Percentiles rank a stretch among this genome's conserved stretches.
phyloP scores from a whole-genome alignment of 768 basidiomycete genomes.

The Termitomyces eurrhizus region DNA sequence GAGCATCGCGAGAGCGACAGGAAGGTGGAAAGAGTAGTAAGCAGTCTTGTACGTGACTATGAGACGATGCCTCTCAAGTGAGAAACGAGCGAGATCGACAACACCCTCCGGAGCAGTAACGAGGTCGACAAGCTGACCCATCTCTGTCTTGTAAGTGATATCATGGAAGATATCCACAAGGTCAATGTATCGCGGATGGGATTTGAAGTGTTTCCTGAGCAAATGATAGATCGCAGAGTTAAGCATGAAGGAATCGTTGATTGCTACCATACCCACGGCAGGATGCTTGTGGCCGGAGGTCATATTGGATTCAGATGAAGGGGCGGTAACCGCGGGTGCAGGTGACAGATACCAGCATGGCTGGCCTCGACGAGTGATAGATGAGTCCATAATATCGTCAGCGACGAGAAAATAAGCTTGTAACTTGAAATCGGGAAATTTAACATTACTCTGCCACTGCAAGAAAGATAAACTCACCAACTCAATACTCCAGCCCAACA shows the following conservation, averaged over 20 bases:
- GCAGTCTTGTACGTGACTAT: slow-evolving; percentile 98
- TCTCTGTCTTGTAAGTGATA: slow-evolving; percentile 86
- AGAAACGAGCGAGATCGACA: slow-evolving; percentile 87
- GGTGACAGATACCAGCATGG: slow-evolving; percentile 84
- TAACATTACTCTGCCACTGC: background rate
- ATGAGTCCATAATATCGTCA: slow-evolving; percentile 97
- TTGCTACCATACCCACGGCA: slow-evolving; percentile 75
- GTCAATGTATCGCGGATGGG: slow-evolving; percentile 80
- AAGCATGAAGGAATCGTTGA: slow-evolving; percentile 97
- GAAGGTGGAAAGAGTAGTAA: slow-evolving; percentile 97
- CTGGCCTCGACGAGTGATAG: slow-evolving; percentile 90
- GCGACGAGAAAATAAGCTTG: slow-evolving; percentile 98
- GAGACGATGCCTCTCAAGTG: slow-evolving; percentile 78
- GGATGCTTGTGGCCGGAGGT: slow-evolving; percentile 23
- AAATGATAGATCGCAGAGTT: slow-evolving; percentile 91
- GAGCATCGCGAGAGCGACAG: slow-evolving; percentile 92
- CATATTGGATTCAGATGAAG: slow-evolving; percentile 13
- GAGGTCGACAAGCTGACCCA: slow-evolving; percentile 94
- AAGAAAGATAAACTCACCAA: slow-evolving; percentile 50
- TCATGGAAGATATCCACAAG: slow-evolving; percentile 92
- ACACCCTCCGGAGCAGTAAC: slow-evolving; percentile 91
- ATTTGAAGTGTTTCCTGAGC: slow-evolving; percentile 81
- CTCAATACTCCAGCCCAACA: slow-evolving; percentile 95
- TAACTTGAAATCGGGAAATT: slow-evolving; percentile 46
- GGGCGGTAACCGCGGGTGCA: slow-evolving; percentile 18